Base-by-base conservation (phyloP, 2,329 filamentous ascomycete genomes). In the Talaromyces sp. region DNA sequence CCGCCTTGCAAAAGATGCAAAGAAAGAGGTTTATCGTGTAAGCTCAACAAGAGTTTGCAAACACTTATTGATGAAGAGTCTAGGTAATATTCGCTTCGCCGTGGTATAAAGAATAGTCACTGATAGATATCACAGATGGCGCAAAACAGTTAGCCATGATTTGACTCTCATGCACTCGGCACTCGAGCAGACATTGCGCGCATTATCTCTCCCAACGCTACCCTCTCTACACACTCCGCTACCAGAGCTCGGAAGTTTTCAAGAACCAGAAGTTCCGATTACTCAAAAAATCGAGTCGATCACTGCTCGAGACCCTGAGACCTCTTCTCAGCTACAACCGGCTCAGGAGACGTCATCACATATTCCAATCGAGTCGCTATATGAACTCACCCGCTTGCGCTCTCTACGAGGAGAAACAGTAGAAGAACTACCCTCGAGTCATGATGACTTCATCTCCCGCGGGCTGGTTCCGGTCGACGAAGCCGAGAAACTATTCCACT, bases 1-100 rank as follows among this genome's bases (percentile, higher is more conserved):
- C 81, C 81, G 43, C 82, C 81, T 2, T 84, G 81, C 69, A 78
- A 77, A 62, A 72, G 82, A 61, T 84, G 82, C 69, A 73, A 77
- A 60, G 79, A 81, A 61, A 74, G 81, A 37, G 78, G 77, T 11
- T 66, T 83, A 17, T 80, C 79, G 10, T 83, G 82, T 67, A 78
- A 82, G 6, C 70, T 83, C 43, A 83, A 83, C 68, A 82, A 81
- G 61, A 82, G 80, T 60, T 71, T 78, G 57, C 76, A 78, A 66
- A 81, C 80, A 2, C 69, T 82, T 67, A 78, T 82, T 31, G 78
- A 81, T 62, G 80, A 83, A 52, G 73, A 81, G 67, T 77, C 63
- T 57, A 67, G 67, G 52, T 61, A 19, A 61, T 27, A 13, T 8
- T 10, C 22, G 8, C 37, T 56, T 56, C 5, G 19, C 25, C 33